These are phyloP conservation scores for Lactuca saligna DNA, from an alignment of 129 eudicot species.

Conservation along the genomic window DNA sequence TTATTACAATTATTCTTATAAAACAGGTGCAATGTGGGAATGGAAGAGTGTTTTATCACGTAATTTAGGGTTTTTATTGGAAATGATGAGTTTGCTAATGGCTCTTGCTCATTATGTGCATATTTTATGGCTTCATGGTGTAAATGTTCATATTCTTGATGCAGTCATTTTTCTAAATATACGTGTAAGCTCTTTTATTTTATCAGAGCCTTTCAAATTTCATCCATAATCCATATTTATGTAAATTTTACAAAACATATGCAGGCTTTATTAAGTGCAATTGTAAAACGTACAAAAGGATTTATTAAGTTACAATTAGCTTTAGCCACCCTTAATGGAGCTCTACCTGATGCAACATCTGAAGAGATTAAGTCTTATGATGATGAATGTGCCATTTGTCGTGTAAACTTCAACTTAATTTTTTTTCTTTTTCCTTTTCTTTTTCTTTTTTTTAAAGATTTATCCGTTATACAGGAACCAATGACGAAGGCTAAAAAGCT, in stretches of 20 bases:
- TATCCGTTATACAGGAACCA: conserved; percentile 55
- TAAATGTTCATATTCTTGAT: conserved; percentile 90
- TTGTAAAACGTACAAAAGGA: conserved; percentile 67
- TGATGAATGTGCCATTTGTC: conserved; percentile 94
- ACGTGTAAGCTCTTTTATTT: conserved; percentile 56
- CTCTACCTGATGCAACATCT: conserved; percentile 93
- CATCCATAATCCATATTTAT: neutral
- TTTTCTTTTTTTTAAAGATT: no score
- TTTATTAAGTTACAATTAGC: conserved; percentile 74
- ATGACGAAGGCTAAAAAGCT: conserved; percentile 98
- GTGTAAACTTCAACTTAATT: conserved; percentile 45
- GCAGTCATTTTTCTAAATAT: conserved; percentile 84
- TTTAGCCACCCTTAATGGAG: conserved; percentile 83
- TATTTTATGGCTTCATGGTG: conserved; percentile 97
- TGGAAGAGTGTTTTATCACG: conserved; percentile 79
- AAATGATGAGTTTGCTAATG: conserved; percentile 85
- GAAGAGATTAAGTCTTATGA: conserved; percentile 88
- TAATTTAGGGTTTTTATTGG: conserved; percentile 79
- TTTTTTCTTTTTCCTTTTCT: neutral
- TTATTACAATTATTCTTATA: conserved; percentile 6
- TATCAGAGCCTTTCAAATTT: neutral
- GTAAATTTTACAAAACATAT: neutral
- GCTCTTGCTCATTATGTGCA: conserved; percentile 92
- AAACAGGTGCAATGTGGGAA: conserved; percentile 79
- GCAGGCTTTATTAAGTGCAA: conserved; percentile 88